Conservation (phyloP, 129 eudicot species). For the Chrysanthemum makinoi region DNA sequence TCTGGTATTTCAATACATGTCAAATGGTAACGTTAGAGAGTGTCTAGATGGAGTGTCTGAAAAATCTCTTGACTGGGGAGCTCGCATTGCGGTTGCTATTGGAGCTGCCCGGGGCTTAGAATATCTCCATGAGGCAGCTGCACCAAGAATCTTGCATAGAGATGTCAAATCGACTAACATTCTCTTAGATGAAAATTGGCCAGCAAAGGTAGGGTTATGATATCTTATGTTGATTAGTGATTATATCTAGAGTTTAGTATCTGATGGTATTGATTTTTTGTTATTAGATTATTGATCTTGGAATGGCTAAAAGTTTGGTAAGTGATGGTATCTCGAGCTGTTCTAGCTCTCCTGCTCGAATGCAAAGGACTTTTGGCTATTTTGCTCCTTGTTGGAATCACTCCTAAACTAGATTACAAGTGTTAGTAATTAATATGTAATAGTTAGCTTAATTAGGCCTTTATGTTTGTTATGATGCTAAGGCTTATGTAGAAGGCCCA, state of each 20-base stretch:
- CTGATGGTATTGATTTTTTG: conserved; percentile 10
- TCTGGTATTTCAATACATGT: conserved; percentile 70
- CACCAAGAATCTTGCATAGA: conserved; percentile 92
- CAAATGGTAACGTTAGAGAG: conserved; percentile 82
- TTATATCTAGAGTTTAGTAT: background rate
- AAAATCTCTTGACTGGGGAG: conserved; percentile 69
- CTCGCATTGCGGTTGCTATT: conserved; percentile 80
- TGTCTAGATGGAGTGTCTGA: conserved; percentile 62
- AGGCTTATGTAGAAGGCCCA: no score
- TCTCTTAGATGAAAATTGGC: conserved; percentile 86
- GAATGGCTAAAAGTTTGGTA: conserved; percentile 89
- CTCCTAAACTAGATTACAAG: no score
- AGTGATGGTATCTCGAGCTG: conserved; percentile 72
- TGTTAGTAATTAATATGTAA: no score
- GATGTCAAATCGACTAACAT: conserved; percentile 94
- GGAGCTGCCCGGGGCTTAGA: conserved; percentile 99
- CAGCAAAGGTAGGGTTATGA: conserved; percentile 59
- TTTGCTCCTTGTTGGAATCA: no score
- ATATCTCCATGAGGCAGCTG: conserved; percentile 97
- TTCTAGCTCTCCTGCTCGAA: conserved; percentile 86
- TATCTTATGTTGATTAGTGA: background rate
- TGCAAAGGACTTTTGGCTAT: conserved; percentile 97
- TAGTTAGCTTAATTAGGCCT: no score
- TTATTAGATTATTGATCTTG: conserved; percentile 82
- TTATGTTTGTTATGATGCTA: no score